Evolutionary conservation across 1,284 basidiomycete genomes (phyloP).

Genomic region (Trichosporon sp.): DNA sequence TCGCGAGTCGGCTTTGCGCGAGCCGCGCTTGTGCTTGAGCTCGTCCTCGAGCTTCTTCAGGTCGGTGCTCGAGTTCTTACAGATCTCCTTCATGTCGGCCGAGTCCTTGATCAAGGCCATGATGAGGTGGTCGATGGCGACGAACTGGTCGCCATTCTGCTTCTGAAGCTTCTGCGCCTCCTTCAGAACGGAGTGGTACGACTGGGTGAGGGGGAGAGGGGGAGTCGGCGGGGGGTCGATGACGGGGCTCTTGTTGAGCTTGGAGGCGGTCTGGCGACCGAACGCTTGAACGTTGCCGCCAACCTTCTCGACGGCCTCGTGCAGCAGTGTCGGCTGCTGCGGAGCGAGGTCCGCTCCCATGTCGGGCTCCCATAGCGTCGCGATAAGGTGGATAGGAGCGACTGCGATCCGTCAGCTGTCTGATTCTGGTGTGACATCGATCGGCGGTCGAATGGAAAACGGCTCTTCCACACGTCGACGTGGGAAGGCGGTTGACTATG

Average conservation of each 20-base stretch:
- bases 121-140: slow-evolving; percentile 84
- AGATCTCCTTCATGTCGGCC: slow-evolving; percentile 55
- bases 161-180: slow-evolving; percentile 81
- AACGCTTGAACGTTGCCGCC: slow-evolving; percentile 52
- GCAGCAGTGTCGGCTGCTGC: slow-evolving; percentile 52
- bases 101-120: slow-evolving; percentile 67
- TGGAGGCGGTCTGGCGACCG: slow-evolving; percentile 49
- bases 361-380: slow-evolving; percentile 53
- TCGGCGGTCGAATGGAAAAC: background rate
- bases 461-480: background rate
- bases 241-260: slow-evolving; percentile 66
- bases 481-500: background rate
- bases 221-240: slow-evolving; percentile 85
- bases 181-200: slow-evolving; percentile 69
- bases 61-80: slow-evolving; percentile 59
- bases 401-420: slow-evolving; percentile 42
- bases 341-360: slow-evolving; percentile 29
- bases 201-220: slow-evolving; percentile 64
- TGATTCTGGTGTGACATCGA: background rate
- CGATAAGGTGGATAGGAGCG: slow-evolving; percentile 55
- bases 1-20: slow-evolving; percentile 61
- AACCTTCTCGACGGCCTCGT: slow-evolving; percentile 50
- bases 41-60: slow-evolving; percentile 61
- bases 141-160: slow-evolving; percentile 81
- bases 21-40: slow-evolving; percentile 60